A percentile compares a stretch with the other conserved stretches of the same genome.
Conservation (phyloP, 1,284 basidiomycete genomes). For the Apiotrichum sp. region DNA sequence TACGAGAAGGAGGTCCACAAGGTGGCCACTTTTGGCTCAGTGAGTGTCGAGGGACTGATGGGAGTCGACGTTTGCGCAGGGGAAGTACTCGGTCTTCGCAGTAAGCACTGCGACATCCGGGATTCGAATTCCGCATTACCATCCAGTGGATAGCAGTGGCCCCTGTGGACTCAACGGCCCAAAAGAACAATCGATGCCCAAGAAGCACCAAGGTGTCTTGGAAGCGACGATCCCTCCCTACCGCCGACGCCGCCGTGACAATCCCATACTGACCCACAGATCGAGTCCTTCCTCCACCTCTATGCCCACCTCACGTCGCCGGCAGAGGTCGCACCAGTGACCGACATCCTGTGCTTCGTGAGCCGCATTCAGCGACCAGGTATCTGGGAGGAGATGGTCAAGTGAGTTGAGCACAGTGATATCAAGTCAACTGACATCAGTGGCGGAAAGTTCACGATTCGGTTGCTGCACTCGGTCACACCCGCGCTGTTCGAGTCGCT, state of each 20-base stretch:
- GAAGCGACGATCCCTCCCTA: no score
- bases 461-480: constrained; percentile 42
- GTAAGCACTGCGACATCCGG: no score
- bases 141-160: no score
- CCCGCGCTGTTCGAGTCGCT: constrained; percentile 43
- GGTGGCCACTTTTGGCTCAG: constrained; percentile 48
- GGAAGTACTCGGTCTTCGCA: no score
- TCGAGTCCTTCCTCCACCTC: constrained; percentile 47
- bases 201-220: no score
- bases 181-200: no score
- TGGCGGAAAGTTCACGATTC: constrained; percentile 44
- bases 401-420: constrained; percentile 23
- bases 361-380: constrained; percentile 43
- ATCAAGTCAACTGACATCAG: constrained; percentile 14
- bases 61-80: no score
- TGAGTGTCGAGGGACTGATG: constrained; percentile 15
- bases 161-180: no score
- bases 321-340: constrained; percentile 45
- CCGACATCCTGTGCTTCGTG: constrained; percentile 46
- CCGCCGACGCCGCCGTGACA: no score
- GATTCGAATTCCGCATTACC: no score
- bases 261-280: constrained; percentile 23
- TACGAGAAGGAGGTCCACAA: constrained; percentile 48
- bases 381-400: constrained; percentile 48
- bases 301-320: constrained; percentile 46